phyloP scores from a whole-genome alignment of 805 yeast species.

The Monosporozyma siamensis region DNA sequence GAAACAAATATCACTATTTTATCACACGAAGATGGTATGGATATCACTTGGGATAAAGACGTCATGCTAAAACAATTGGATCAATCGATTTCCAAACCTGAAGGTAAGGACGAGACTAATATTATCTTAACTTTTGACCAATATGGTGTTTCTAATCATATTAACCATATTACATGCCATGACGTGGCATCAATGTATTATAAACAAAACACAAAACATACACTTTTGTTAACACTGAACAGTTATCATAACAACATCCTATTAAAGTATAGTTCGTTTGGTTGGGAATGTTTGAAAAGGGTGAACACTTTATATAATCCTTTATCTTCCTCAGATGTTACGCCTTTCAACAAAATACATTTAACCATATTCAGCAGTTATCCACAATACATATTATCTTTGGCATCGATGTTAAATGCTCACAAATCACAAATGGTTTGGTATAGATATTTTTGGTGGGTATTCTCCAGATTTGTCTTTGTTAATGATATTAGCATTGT shows the following conservation, averaged over 20 bases:
- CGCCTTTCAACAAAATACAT: background rate
- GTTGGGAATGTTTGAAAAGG: constrained; percentile 7
- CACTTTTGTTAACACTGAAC: constrained; percentile 3
- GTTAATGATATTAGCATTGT: constrained; percentile 48
- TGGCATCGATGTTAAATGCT: constrained; percentile 70
- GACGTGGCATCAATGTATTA: constrained; percentile 35
- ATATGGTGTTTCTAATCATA: constrained; percentile 73
- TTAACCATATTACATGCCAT: constrained; percentile 68
- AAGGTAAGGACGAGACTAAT: background rate
- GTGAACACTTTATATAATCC: background rate
- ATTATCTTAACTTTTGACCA: constrained; percentile 69
- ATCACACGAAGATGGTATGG: constrained; percentile 62
- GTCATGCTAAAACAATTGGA: constrained; percentile 15
- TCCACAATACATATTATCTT: constrained; percentile 29
- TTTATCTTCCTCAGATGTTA: too few relatives aligned
- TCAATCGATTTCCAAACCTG: constrained; percentile 1
- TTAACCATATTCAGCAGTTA: constrained; percentile 27
- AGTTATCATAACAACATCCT: constrained; percentile 9
- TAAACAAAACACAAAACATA: background rate
- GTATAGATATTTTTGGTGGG: constrained; percentile 87
- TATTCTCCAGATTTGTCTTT: constrained; percentile 65
- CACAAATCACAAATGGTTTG: constrained; percentile 90
- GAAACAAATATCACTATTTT: constrained; percentile 17
- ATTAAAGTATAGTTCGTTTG: constrained; percentile 20
- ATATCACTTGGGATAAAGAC: constrained; percentile 47